phyloP scores from a whole-genome alignment of 1,139 yeast genomes.

The Wickerhamomyces sp. region DNA sequence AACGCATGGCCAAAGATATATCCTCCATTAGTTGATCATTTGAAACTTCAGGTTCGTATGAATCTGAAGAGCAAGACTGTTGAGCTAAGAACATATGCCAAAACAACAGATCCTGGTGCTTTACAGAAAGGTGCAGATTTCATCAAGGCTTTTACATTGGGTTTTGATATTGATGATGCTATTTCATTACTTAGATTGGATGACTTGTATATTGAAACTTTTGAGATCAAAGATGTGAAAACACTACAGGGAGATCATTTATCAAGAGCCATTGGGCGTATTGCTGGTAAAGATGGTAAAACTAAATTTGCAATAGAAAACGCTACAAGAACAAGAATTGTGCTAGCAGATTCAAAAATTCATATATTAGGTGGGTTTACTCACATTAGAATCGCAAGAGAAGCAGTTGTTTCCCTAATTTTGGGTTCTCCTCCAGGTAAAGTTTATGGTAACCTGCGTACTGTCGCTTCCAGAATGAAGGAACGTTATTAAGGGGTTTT shows the following conservation, averaged over 20 bases:
- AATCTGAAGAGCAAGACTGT: conserved; percentile 81
- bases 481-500: conserved; percentile 64
- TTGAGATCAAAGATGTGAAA: conserved; percentile 95
- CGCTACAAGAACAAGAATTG: conserved; percentile 97
- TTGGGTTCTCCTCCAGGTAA: conserved; percentile 98
- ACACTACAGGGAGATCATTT: conserved; percentile 94
- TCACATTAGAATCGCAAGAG: conserved; percentile 96
- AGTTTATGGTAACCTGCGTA: conserved; percentile 94
- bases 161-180: conserved; percentile 96
- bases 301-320: conserved; percentile 98
- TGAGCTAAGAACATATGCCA: conserved; percentile 76
- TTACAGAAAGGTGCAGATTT: conserved; percentile 97
- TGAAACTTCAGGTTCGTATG: conserved; percentile 94
- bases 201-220: conserved; percentile 93
- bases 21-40: conserved; percentile 92
- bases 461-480: conserved; percentile 94
- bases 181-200: conserved; percentile 91
- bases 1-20: conserved; percentile 89
- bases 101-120: conserved; percentile 89
- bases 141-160: conserved; percentile 88
- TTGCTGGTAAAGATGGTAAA: conserved; percentile 99
- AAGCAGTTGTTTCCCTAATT: conserved; percentile 89
- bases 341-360: conserved; percentile 91
- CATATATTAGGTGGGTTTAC: conserved; percentile 97
- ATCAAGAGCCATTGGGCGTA: conserved; percentile 98